Percentiles rank a stretch among this genome's conserved stretches.
Evolutionary conservation across 805 yeast species (phyloP).

Genomic region (Tetrapisispora pingtungensis): DNA sequence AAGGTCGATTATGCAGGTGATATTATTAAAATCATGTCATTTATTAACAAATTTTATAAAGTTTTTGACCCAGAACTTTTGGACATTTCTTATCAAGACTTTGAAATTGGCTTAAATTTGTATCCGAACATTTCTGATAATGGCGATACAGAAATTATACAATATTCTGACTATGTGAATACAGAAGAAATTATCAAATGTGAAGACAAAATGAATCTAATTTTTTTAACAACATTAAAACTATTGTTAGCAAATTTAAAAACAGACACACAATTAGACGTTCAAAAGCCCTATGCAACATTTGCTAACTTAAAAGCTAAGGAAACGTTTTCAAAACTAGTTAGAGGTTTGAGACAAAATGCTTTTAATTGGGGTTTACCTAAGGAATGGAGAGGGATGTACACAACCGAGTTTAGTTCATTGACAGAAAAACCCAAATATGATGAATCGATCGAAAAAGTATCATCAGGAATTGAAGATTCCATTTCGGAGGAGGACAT

Average conservation of each 20-base stretch:
- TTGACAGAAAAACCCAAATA: not conserved
- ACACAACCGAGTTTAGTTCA: not conserved
- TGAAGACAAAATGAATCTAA: constrained; percentile 22
- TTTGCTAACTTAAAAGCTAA: constrained; percentile 6
- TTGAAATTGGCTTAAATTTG: constrained; percentile 24
- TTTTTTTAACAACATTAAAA: constrained; percentile 19
- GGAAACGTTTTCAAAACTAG: constrained; percentile 16
- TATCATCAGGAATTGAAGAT: not conserved
- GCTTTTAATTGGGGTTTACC: constrained; percentile 25
- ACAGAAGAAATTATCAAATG: constrained; percentile 13
- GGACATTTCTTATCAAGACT: constrained; percentile 24
- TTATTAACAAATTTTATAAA: constrained; percentile 21
- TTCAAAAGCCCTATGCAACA: constrained; percentile 10
- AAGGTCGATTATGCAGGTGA: constrained; percentile 22
- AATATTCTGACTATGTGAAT: constrained; percentile 9
- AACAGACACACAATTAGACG: constrained; percentile 7
- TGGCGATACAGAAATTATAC: not conserved
- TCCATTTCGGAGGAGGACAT: not conserved
- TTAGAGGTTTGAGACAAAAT: constrained; percentile 14
- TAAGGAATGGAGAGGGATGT: constrained; percentile 18
- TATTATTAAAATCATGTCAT: constrained; percentile 23
- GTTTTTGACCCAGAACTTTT: constrained; percentile 17
- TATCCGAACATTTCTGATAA: constrained; percentile 6
- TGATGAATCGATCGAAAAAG: not conserved
- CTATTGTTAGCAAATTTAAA: constrained; percentile 14